Conservation (phyloP, 805 yeast genomes). For the Ogataea wickerhamii region DNA sequence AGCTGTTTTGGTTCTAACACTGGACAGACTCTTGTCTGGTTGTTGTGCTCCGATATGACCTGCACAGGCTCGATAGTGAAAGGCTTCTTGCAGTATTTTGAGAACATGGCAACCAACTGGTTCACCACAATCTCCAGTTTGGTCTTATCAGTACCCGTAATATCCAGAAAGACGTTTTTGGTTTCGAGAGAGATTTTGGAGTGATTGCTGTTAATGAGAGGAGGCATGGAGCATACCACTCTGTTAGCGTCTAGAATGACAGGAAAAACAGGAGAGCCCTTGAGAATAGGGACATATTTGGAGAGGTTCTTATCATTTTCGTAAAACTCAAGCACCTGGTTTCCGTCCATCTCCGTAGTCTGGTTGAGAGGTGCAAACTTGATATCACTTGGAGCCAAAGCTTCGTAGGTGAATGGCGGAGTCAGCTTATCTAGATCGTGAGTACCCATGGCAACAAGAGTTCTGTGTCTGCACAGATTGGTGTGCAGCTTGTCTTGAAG, state of each 20-base stretch:
- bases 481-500: slow-evolving; percentile 95
- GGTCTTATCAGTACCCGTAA: slow-evolving; percentile 93
- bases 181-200: slow-evolving; percentile 86
- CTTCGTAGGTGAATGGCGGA: slow-evolving; percentile 81
- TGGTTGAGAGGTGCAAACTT: slow-evolving; percentile 75
- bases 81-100: slow-evolving; percentile 76
- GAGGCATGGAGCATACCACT: slow-evolving; percentile 89
- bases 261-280: slow-evolving; percentile 86
- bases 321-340: slow-evolving; percentile 81
- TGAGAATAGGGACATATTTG: slow-evolving; percentile 82
- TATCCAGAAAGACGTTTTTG: slow-evolving; percentile 83
- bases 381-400: slow-evolving; percentile 72
- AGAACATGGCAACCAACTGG: slow-evolving; percentile 93
- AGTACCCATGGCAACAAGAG: slow-evolving; percentile 97
- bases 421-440: slow-evolving; percentile 82
- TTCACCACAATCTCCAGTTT: slow-evolving; percentile 91
- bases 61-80: slow-evolving; percentile 89
- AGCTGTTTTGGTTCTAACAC: slow-evolving; percentile 61
- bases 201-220: slow-evolving; percentile 89
- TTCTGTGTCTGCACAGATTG: slow-evolving; percentile 94
- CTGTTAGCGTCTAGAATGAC: slow-evolving; percentile 76
- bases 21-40: slow-evolving; percentile 74
- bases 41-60: slow-evolving; percentile 77
- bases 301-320: slow-evolving; percentile 87
- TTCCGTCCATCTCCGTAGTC: slow-evolving; percentile 65